Evolutionary conservation across 179 eudicot species (phyloP), one percentile per base, ranked within the genome.

Genomic region (Pouteria campechiana): DNA sequence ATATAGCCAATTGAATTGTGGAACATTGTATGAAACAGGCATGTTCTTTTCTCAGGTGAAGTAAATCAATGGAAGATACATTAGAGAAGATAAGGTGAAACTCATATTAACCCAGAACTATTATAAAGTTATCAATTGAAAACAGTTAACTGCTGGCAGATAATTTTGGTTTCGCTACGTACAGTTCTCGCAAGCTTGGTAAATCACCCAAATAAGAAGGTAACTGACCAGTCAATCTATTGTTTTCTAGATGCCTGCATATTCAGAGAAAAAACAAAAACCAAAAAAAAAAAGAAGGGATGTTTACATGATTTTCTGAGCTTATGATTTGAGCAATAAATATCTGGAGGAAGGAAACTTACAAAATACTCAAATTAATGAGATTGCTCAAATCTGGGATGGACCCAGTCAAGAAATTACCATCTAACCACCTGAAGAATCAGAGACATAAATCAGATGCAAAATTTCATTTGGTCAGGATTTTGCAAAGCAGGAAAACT

Each of bases 181-280:
- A 92, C 99, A 92, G 41, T 67, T 87, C 94, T 57, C 61, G 65
- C 54, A 92, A 74, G 75, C 68, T 74, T 45, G 92, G 80, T 60
- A 92, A 67, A 46, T 65, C 74, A 36, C 88, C 87, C 43, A 92
- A 61, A 55, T 63, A 87, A 54, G 85, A 50, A 25, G 99, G 99
- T 68, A 92, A 51, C 4, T 75, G 41, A 41, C 99, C 99, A 33
- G 37, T 71, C 47, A 92, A 60, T 48, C 53, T 57, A 64, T 92
- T 92, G 78, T 77, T 83, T 73, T 92, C 99, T 25, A 92, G 44
- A 65, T 92, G 99, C 78, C 99, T 92, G 94, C 70, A 57, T 32
- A 37, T 34, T 44, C 16, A 46, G 22, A 30, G 25, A 31, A 37
- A 37, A 27, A 33, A 11, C 54, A 45, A 18, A 22, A 27, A 30